Percentiles rank a stretch among this genome's conserved stretches.
phyloP scores from a whole-genome alignment of 345 rosid species.

The Eucalyptus erythrocorys region DNA sequence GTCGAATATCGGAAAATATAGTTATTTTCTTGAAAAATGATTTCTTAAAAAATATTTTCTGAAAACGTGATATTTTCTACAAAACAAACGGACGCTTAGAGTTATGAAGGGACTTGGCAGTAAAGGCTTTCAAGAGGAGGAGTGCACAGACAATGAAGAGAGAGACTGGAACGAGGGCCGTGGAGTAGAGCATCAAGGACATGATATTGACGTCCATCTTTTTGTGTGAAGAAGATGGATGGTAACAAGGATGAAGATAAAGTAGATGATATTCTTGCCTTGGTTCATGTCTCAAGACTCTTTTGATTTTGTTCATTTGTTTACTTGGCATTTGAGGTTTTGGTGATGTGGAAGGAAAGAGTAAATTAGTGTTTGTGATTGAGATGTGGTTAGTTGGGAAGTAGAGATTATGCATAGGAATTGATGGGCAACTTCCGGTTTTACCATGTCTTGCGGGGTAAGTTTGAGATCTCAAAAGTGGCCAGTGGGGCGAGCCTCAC shows the following conservation, averaged over 20 bases:
- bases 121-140: slow-evolving; percentile 14
- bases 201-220: slow-evolving; percentile 5
- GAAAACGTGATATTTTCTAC: no score
- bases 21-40: no score
- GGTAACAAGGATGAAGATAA: not conserved
- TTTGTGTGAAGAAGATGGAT: not conserved
- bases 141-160: slow-evolving; percentile 1
- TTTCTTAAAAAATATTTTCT: no score
- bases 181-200: not conserved
- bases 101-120: slow-evolving; percentile 36
- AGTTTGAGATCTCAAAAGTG: not conserved
- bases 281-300: not conserved
- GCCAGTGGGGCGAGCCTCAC: no score
- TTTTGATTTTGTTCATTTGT: not conserved
- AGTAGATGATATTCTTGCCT: not conserved
- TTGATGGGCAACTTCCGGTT: not conserved
- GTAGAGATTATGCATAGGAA: not conserved
- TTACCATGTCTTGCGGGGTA: not conserved
- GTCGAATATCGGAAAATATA: no score
- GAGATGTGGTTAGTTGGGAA: not conserved
- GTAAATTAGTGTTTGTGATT: not conserved
- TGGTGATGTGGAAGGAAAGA: not conserved
- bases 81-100: no score
- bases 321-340: not conserved
- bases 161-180: slow-evolving; percentile 1